Evolutionary conservation across 345 rosid genomes (phyloP).

Genomic region (Populus deltoides): DNA sequence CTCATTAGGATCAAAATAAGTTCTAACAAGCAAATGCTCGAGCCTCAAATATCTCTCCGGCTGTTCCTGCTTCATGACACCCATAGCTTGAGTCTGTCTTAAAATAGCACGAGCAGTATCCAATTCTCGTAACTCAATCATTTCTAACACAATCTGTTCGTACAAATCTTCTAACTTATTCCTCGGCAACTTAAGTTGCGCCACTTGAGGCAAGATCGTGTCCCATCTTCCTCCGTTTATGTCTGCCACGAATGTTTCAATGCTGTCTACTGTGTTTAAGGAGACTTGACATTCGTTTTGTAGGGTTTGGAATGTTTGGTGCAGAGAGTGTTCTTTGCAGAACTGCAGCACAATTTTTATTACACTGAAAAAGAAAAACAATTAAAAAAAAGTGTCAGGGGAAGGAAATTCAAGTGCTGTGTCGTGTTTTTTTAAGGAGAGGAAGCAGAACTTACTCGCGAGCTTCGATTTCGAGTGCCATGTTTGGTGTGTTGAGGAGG

Average conservation of each 20-base stretch:
- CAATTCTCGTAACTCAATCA: slow-evolving; percentile 94
- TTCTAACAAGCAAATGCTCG: slow-evolving; percentile 91
- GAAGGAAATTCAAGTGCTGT: neutral
- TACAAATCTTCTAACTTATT: slow-evolving; percentile 86
- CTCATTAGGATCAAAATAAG: slow-evolving; percentile 96
- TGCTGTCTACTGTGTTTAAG: slow-evolving; percentile 85
- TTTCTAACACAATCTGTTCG: slow-evolving; percentile 95
- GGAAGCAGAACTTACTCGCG: slow-evolving; percentile 61
- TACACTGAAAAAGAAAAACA: slow-evolving; percentile 47
- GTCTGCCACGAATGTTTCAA: slow-evolving; percentile 88
- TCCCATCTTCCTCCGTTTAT: slow-evolving; percentile 93
- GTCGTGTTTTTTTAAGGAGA: neutral
- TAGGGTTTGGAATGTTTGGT: slow-evolving; percentile 87
- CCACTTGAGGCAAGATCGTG: slow-evolving; percentile 83
- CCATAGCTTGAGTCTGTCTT: slow-evolving; percentile 98
- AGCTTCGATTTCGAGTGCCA: slow-evolving; percentile 94
- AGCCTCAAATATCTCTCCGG: slow-evolving; percentile 92
- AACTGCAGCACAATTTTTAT: slow-evolving; percentile 95
- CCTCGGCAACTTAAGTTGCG: slow-evolving; percentile 93
- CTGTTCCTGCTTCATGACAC: slow-evolving; percentile 99
- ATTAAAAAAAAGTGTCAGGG: neutral
- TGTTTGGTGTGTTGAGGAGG: slow-evolving; percentile 25
- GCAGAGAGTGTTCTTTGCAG: slow-evolving; percentile 94
- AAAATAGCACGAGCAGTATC: slow-evolving; percentile 95
- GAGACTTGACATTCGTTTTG: slow-evolving; percentile 97